Conservation (phyloP, 768 basidiomycete genomes). For the Lactarius psammicola region DNA sequence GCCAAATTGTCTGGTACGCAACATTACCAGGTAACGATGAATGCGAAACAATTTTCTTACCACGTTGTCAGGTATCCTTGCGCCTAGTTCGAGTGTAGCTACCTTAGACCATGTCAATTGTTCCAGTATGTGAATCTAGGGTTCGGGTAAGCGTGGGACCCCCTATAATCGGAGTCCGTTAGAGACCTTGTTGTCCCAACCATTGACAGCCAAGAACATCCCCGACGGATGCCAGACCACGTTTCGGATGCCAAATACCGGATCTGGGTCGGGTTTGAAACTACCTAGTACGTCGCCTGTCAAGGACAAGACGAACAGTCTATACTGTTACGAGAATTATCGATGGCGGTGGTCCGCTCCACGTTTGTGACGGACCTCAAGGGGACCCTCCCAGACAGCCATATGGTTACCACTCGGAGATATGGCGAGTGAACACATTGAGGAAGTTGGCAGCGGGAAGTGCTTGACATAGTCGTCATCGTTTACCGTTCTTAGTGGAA, state of each 20-base stretch:
- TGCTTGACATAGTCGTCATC: slow-evolving; percentile 49
- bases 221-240: slow-evolving; percentile 88
- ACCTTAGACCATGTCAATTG: slow-evolving; percentile 71
- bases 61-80: slow-evolving; percentile 52
- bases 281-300: slow-evolving; percentile 61
- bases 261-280: slow-evolving; percentile 72
- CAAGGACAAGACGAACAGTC: slow-evolving; percentile 66
- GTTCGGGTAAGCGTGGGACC: background rate
- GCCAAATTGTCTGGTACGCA: slow-evolving; percentile 67
- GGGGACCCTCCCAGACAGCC: slow-evolving; percentile 79
- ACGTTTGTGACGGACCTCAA: slow-evolving; percentile 56
- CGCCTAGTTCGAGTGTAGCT: slow-evolving; percentile 58
- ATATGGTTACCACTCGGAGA: slow-evolving; percentile 76
- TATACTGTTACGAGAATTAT: slow-evolving; percentile 52
- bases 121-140: slow-evolving; percentile 72
- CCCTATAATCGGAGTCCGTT: background rate
- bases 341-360: background rate
- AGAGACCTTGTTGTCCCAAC: slow-evolving; percentile 85
- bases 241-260: slow-evolving; percentile 77
- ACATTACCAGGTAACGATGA: slow-evolving; percentile 13
- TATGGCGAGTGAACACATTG: slow-evolving; percentile 65
- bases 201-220: slow-evolving; percentile 74
- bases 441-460: slow-evolving; percentile 74
- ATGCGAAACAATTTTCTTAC: slow-evolving; percentile 42
- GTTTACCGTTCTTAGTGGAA: slow-evolving; percentile 8